Conservation (phyloP, 129 eudicot species). For the Silybum marianum region DNA sequence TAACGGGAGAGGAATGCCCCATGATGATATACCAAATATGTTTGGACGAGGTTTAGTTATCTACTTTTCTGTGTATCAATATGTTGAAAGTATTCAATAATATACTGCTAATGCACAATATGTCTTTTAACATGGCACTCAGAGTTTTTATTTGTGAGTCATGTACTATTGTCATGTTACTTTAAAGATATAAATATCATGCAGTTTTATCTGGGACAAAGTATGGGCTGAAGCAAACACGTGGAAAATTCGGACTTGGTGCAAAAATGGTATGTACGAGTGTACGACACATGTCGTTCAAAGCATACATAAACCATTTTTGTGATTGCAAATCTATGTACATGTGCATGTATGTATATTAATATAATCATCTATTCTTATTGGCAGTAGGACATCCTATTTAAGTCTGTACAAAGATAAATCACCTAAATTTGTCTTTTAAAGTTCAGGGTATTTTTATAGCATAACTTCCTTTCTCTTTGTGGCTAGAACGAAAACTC, state of each 20-base stretch:
- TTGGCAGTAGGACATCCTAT: background rate
- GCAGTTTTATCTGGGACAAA: constrained; percentile 98
- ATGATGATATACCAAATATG: constrained; percentile 99
- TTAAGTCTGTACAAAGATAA: constrained; percentile 26
- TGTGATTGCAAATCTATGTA: background rate
- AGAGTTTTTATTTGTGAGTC: constrained; percentile 4
- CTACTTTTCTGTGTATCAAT: constrained; percentile 4
- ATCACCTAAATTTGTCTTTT: constrained; percentile 1
- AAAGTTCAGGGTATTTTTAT: constrained; percentile 4
- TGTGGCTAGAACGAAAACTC: background rate
- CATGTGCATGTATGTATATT: background rate
- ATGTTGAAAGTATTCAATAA: background rate
- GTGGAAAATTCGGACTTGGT: constrained; percentile 98
- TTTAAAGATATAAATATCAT: constrained; percentile 19
- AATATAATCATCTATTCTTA: constrained; percentile 6
- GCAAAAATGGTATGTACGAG: constrained; percentile 88
- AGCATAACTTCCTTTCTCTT: background rate
- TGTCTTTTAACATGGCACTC: constrained; percentile 20
- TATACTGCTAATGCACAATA: constrained; percentile 13
- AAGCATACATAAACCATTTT: background rate
- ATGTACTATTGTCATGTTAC: constrained; percentile 14
- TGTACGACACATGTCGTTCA: constrained; percentile 17
- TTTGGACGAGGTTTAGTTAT: constrained; percentile 86
- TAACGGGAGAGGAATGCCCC: constrained; percentile 99
- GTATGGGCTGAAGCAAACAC: constrained; percentile 96